A percentile compares a stretch with the other conserved stretches of the same genome.
Evolutionary conservation across 352 stramenopile genomes (phyloP).

Genomic region (Phytophthora foliorum): DNA sequence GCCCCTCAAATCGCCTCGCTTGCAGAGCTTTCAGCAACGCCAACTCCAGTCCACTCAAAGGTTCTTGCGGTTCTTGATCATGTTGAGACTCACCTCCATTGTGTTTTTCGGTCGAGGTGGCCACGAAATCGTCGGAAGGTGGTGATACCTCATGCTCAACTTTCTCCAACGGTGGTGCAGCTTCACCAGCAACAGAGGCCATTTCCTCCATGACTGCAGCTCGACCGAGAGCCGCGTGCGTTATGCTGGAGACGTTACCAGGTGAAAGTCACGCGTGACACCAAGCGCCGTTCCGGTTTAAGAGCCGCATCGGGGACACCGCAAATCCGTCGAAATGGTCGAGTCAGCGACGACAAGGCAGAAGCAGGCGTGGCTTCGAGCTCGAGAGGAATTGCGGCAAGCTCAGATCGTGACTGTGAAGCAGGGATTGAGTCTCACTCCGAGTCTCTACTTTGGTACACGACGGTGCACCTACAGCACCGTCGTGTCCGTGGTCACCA

Average conservation of each 20-base stretch:
- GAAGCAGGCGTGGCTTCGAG: slow-evolving; percentile 61
- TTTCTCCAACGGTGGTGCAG: background rate
- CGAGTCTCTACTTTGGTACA: slow-evolving; percentile 80
- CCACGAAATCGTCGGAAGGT: background rate
- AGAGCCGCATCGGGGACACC: too few species aligned
- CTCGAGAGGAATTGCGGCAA: slow-evolving; percentile 60
- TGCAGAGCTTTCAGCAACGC: slow-evolving; percentile 43
- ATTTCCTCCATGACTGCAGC: slow-evolving; percentile 10
- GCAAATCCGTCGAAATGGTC: slow-evolving; percentile 32
- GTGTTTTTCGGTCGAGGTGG: background rate
- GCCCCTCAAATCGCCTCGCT: slow-evolving; percentile 47
- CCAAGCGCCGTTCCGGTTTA: slow-evolving; percentile 37
- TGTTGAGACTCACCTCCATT: slow-evolving; percentile 1
- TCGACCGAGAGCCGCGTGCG: slow-evolving; percentile 10
- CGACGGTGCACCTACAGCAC: slow-evolving; percentile 79
- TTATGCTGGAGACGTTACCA: slow-evolving; percentile 1
- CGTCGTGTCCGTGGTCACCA: slow-evolving; percentile 77
- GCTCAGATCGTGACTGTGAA: slow-evolving; percentile 69
- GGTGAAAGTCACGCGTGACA: slow-evolving; percentile 5
- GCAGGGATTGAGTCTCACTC: slow-evolving; percentile 57
- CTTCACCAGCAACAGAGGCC: slow-evolving; percentile 11
- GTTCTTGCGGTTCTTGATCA: slow-evolving; percentile 3
- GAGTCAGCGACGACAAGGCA: too few species aligned
- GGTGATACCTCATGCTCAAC: background rate
- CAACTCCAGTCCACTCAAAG: slow-evolving; percentile 34